Conservation (phyloP, 371 early-diverging fungal species). For the Lichtheimia corymbifera region DNA sequence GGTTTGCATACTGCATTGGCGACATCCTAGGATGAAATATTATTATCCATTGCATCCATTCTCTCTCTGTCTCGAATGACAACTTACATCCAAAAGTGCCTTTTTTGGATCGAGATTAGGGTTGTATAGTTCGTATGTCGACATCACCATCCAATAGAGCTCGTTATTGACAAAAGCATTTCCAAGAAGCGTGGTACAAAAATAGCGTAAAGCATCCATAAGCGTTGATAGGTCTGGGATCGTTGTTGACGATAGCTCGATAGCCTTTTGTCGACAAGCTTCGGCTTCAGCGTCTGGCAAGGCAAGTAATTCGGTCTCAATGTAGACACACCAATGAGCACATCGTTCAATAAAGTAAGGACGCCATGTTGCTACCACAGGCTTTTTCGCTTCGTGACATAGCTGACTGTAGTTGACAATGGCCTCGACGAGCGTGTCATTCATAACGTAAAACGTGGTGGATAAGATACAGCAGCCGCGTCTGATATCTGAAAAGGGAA, state of each 20-base stretch:
- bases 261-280: slow-evolving; percentile 9
- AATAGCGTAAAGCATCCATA: slow-evolving; percentile 22
- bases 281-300: slow-evolving; percentile 10
- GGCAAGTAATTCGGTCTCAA: slow-evolving; percentile 35
- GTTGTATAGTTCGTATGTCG: slow-evolving; percentile 26
- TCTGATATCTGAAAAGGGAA: no score
- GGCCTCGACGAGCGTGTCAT: slow-evolving; percentile 14
- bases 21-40: background rate
- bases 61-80: background rate
- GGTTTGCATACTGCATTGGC: background rate
- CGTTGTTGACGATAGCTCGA: slow-evolving; percentile 2
- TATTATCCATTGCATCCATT: background rate
- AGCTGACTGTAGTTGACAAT: slow-evolving; percentile 24
- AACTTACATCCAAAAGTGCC: background rate
- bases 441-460: background rate
- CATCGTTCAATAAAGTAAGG: slow-evolving; percentile 25
- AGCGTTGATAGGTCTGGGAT: slow-evolving; percentile 18
- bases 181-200: slow-evolving; percentile 26
- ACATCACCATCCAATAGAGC: slow-evolving; percentile 26
- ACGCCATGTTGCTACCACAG: slow-evolving; percentile 28
- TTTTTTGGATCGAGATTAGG: background rate
- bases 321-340: slow-evolving; percentile 29
- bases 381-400: slow-evolving; percentile 20
- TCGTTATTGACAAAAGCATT: slow-evolving; percentile 23
- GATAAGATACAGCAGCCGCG: no score